Evolutionary conservation across 352 stramenopile species (phyloP).

Genomic region (Phytopythium litorale): DNA sequence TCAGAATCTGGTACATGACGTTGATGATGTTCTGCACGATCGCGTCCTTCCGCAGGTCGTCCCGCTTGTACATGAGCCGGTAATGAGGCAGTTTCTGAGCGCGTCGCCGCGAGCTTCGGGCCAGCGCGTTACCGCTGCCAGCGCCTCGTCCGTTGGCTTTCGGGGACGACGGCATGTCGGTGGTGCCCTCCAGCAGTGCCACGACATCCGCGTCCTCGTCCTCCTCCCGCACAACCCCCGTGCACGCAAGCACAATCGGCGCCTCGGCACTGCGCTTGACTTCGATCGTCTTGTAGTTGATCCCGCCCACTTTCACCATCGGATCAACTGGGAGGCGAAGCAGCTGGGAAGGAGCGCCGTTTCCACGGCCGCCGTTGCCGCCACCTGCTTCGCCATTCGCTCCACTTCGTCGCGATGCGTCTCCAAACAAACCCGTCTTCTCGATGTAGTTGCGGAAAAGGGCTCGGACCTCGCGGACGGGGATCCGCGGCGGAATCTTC

Average conservation of each 20-base stretch:
- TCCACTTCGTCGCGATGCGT: slow-evolving; percentile 8
- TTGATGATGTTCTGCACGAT: slow-evolving; percentile 89
- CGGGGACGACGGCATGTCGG: slow-evolving; percentile 24
- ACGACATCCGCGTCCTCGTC: slow-evolving; percentile 44
- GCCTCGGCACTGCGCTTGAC: slow-evolving; percentile 81
- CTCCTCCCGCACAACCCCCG: slow-evolving; percentile 67
- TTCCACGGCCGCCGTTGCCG: background rate
- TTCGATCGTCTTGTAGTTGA: slow-evolving; percentile 71
- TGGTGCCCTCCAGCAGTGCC: slow-evolving; percentile 22
- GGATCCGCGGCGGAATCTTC: slow-evolving; percentile 71
- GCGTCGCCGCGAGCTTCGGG: slow-evolving; percentile 7
- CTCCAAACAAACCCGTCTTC: slow-evolving; percentile 42
- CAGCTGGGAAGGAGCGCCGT: slow-evolving; percentile 15
- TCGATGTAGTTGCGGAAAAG: slow-evolving; percentile 46
- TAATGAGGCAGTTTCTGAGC: slow-evolving; percentile 47
- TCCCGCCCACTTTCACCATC: slow-evolving; percentile 60
- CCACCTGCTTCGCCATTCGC: background rate
- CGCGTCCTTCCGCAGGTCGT: slow-evolving; percentile 80
- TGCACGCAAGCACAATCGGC: slow-evolving; percentile 78
- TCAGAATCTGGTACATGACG: slow-evolving; percentile 87
- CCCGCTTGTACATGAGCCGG: slow-evolving; percentile 86
- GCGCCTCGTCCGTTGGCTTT: background rate
- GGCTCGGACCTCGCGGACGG: slow-evolving; percentile 48
- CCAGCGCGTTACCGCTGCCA: background rate
- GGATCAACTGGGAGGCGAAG: slow-evolving; percentile 74